Conservation (phyloP, 78 protist genomes). For the Dictyostelium purpureum region DNA sequence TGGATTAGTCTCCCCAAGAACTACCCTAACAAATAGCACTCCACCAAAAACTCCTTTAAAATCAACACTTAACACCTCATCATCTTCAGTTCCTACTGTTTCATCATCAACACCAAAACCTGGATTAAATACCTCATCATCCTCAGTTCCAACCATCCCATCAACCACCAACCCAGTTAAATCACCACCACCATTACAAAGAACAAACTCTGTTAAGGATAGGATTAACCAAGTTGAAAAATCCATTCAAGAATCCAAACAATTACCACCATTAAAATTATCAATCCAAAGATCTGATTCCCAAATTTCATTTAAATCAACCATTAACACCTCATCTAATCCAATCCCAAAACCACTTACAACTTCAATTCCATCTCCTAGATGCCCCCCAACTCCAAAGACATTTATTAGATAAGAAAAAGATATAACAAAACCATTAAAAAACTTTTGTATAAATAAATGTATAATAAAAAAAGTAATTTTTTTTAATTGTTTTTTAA, state of each 20-base stretch:
- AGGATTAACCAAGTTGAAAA: slow-evolving; percentile 1
- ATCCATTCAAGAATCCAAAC: neutral
- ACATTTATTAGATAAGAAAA: too few species aligned
- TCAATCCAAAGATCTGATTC: neutral
- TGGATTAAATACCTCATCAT: neutral
- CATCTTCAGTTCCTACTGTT: neutral
- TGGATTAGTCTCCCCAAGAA: slow-evolving; percentile 6
- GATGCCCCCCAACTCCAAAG: too few species aligned
- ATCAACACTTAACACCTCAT: neutral
- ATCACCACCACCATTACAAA: slow-evolving; percentile 8
- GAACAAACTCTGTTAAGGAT: slow-evolving; percentile 18
- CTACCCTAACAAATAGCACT: neutral
- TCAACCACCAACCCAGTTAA: neutral
- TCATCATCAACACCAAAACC: neutral
- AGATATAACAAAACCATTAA: neutral
- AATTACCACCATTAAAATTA: neutral
- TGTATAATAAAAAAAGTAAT: too few species aligned
- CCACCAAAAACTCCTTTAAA: neutral
- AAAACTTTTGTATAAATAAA: neutral
- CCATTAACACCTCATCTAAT: neutral
- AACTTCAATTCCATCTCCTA: too few species aligned
- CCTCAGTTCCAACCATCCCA: neutral
- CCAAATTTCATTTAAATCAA: neutral
- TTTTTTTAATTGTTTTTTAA: too few species aligned
- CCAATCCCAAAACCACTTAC: slow-evolving; percentile 1